phyloP scores from a whole-genome alignment of 441 rosid genomes.

The Adansonia grandidieri region DNA sequence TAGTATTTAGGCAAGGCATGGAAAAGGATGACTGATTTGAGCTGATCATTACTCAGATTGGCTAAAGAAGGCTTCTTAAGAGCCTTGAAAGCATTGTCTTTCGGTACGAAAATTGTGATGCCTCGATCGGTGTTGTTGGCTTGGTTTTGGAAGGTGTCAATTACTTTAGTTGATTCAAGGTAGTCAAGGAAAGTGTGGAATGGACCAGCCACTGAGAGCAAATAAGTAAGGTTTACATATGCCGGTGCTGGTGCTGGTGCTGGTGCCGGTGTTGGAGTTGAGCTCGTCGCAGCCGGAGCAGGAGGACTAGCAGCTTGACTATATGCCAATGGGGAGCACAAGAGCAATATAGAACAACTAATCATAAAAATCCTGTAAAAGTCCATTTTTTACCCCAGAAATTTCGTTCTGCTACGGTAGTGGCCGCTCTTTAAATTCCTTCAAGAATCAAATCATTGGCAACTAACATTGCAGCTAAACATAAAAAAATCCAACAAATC shows the following conservation, averaged over 20 bases:
- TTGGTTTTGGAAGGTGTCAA: constrained; percentile 84
- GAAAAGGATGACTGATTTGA: constrained; percentile 73
- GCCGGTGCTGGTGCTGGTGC: constrained; percentile 72
- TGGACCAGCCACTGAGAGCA: constrained; percentile 89
- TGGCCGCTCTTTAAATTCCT: constrained; percentile 47
- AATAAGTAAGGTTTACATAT: constrained; percentile 70
- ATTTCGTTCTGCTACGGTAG: constrained; percentile 19
- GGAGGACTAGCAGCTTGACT: constrained; percentile 71
- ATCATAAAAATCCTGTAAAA: constrained; percentile 42
- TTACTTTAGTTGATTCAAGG: constrained; percentile 71
- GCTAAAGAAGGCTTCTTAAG: constrained; percentile 71
- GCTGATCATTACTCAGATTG: constrained; percentile 71
- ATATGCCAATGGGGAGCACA: constrained; percentile 42
- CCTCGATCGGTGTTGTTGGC: constrained; percentile 90
- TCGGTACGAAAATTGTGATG: constrained; percentile 84
- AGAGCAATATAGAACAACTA: constrained; percentile 39
- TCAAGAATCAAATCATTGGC: constrained; percentile 25
- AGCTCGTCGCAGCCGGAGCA: constrained; percentile 43
- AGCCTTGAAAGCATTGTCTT: constrained; percentile 70
- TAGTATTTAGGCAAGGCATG: constrained; percentile 83
- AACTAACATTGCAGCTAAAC: not conserved
- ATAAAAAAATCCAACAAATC: not conserved
- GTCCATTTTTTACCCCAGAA: constrained; percentile 39
- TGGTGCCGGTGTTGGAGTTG: constrained; percentile 77
- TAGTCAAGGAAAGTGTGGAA: constrained; percentile 71